Evolutionary conservation across 2,329 filamentous ascomycete genomes (phyloP), one percentile per base, ranked within the genome.

Genomic region (Fusarium redolens): DNA sequence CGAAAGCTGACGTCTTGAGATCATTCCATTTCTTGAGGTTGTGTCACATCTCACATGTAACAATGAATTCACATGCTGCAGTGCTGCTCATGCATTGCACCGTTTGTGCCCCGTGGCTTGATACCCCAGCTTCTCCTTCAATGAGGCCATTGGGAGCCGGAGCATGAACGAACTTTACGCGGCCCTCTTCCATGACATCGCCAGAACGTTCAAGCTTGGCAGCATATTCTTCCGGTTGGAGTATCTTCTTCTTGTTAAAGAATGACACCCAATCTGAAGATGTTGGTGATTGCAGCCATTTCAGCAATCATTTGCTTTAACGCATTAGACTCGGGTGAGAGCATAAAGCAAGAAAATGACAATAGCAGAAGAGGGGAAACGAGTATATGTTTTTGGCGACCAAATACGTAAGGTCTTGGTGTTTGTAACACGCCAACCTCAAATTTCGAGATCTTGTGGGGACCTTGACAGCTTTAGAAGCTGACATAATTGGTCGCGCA

Each of bases 31-130:
- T 37, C 45, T 13, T 25, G 20, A 31, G 45, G 25, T 57, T 63
- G 22, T 54, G 54, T 73, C 66, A 73, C 57, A 71, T 73, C 48
- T 73, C 66, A 55, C 45, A 60, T 69, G 45, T 30, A 45, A 48
- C 41, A 41, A 44, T 58, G 43, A 44, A 40, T 61, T 50, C 44
- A 40, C 33, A 60, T n/a, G 44, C 61, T 62, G 55, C 52, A 41
- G 64, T 58, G 55, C 55, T 65, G 31, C 47, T 68, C 47, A 63
- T 66, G 38, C 33, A 57, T 55, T 47, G 28, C 33, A 30, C 56
- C 33, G 43, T 44, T 48, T 41, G 30, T 67, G 65, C 37, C 31
- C 35, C 17, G 45, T 31, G 30, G 41, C 40, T 38, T 54, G 30
- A 61, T 55, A 20, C 31, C 31, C 44, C 48, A 67, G 43, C 37